Base-by-base conservation (phyloP, 495 filamentous ascomycete species). In the Lepraria neglecta region DNA sequence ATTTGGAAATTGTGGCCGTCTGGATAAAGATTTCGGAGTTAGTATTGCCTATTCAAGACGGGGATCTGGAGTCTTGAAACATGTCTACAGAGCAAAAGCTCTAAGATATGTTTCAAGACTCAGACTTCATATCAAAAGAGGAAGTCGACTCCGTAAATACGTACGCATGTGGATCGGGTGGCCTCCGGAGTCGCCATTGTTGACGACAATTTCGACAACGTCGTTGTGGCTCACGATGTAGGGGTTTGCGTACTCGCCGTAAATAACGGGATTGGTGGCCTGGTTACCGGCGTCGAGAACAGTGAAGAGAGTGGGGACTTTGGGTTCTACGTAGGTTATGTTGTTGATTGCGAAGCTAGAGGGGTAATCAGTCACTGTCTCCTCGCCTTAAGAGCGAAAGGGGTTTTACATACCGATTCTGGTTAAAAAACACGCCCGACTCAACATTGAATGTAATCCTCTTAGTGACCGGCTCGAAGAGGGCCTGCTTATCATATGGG, bases 261-360 rank as follows among this genome's bases (percentile, higher is more conserved):
- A 60, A n/a, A 60, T 19, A 4, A 43, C 10, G 17, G 58, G 58
- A 61, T 86, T 79, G 46, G 83, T 74, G 27, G 80, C 78, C 19
- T 81, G 72, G 0, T 67, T 64, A 27, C 74, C 64, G 6, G 68
- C 59, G 56, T 64, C 64, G 46, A 92, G 75, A 21, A 75, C 89
- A 2, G 86, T 87, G 78, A 89, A 95, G 3, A 95, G 75, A 0
- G 85, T 85, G 3, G 90, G 90, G 0, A 92, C 88, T 68, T 87
- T 85, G 21, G 85, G 88, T 1, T 71, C 53, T 4, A 73, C 60
- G 62, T 80, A 84, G 2, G 77, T 78, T 45, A 74, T 62, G 65
- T 83, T 80, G 43, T 74, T 72, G 14, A 73, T 68, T 1, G 72
- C 66, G 40, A 83, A 75, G 2, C 84, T 70, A 38, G 35, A 38